These are phyloP conservation scores for Fusarium sp. DNA, from an alignment of 2,329 filamentous ascomycete genomes.

Conservation along the genomic window DNA sequence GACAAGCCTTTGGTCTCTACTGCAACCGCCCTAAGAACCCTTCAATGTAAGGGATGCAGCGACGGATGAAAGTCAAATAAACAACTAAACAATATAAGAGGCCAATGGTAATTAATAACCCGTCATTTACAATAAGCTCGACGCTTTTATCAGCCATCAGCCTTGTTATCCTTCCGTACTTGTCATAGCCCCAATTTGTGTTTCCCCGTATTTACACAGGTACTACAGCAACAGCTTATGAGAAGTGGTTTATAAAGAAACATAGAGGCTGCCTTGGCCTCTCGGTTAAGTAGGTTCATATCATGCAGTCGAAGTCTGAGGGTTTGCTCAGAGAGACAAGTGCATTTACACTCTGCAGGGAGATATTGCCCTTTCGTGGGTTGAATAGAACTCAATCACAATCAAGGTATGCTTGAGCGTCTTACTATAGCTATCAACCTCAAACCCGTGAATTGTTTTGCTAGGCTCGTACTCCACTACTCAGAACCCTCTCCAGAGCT, in stretches of 20 bases:
- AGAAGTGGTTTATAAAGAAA: not conserved
- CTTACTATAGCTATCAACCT: not conserved
- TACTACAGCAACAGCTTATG: too few species aligned
- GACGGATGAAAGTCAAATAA: not conserved
- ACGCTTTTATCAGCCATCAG: not conserved
- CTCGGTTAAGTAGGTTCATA: not conserved
- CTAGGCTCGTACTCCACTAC: not conserved
- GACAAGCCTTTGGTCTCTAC: conserved; percentile 4
- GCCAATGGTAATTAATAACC: not conserved
- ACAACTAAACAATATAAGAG: not conserved
- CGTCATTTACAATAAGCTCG: not conserved
- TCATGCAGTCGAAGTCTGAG: not conserved
- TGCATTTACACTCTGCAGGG: too few species aligned
- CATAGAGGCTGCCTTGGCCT: too few species aligned
- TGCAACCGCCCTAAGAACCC: conserved; percentile 13
- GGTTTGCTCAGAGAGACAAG: not conserved
- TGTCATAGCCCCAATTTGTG: too few species aligned
- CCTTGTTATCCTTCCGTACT: not conserved
- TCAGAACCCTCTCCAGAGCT: not conserved
- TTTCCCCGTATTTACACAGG: too few species aligned
- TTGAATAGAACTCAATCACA: not conserved
- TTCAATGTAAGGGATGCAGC: conserved; percentile 1
- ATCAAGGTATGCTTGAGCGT: not conserved
- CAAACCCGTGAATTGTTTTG: not conserved
- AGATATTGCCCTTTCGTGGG: too few species aligned